These are phyloP conservation scores for Cyanodermella asteris DNA, from an alignment of 2,329 filamentous ascomycete species.

Conservation along the genomic window DNA sequence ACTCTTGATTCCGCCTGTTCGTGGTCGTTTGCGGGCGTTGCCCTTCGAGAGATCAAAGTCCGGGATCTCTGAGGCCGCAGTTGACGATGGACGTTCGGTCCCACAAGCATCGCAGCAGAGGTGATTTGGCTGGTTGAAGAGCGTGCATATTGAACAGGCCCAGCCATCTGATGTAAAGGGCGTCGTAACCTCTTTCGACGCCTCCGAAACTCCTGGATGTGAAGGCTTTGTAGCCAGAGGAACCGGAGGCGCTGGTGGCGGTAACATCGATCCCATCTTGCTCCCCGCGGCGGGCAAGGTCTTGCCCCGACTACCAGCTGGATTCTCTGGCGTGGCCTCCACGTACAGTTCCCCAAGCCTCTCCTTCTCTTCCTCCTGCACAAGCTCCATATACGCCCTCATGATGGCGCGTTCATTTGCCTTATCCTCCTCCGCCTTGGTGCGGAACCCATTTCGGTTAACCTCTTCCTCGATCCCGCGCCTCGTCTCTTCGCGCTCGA, in stretches of 20 bases:
- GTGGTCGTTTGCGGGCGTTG: too few relatives aligned
- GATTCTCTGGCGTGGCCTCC: conserved; percentile 28
- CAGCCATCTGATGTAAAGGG: conserved; percentile 23
- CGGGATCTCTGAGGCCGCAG: too few relatives aligned
- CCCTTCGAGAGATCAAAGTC: too few relatives aligned
- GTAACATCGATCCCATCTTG: conserved; percentile 1
- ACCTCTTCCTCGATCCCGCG: conserved; percentile 32
- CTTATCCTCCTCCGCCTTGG: conserved; percentile 67
- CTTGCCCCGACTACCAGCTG: conserved; percentile 23
- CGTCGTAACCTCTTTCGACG: conserved; percentile 9
- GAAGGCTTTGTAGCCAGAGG: conserved; percentile 6
- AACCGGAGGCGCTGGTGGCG: conserved; percentile 2
- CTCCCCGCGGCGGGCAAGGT: conserved; percentile 5
- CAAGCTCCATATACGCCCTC: conserved; percentile 64
- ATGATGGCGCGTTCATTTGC: conserved; percentile 76
- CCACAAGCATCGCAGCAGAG: conserved; percentile 39
- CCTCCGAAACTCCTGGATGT: neutral
- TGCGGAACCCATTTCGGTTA: conserved; percentile 53
- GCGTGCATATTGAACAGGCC: conserved; percentile 39
- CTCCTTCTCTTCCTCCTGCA: conserved; percentile 54
- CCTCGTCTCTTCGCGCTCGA: conserved; percentile 42
- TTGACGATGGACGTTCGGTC: conserved; percentile 27
- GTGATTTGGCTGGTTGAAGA: conserved; percentile 36
- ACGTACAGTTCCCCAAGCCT: conserved; percentile 35
- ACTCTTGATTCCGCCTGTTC: too few relatives aligned